Base-by-base conservation (phyloP, 179 eudicot species). In the Amaranthus tricolor region DNA sequence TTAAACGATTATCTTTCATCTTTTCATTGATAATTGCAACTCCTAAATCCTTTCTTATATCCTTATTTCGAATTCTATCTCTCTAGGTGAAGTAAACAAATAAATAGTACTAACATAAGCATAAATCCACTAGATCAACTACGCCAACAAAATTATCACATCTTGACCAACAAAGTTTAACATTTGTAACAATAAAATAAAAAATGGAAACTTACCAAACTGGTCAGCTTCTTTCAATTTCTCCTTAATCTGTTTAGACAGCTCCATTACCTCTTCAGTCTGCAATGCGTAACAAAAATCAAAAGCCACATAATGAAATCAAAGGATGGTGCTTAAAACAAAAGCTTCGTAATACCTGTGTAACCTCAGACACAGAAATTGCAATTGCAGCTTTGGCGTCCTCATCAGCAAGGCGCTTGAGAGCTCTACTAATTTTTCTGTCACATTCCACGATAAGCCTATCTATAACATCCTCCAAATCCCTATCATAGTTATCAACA, bases 331-430 rank as follows among this genome's bases (percentile, higher is more conserved):
- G 57, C 49, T 45, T 19, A 5, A 74, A 73, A 66, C 20, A 55
- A 9, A 21, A n/a, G 61, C 63, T 50, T 6, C 16, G 53, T 54
- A 49, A 50, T 82, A 93, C 99, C 93, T 84, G 92, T 16, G 99
- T 95, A 73, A 95, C 99, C 79, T 93, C 97, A 47, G 95, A 82
- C 68, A 95, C 99, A 7, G 97, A 93, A 24, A 95, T 93, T 12
- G 98, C 99, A 78, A 91, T 92, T 70, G 99, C 99, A 52, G 99
- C 99, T 84, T 90, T 95, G 77, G 99, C 99, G 81, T 93, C 99
- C 61, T 95, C 99, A 20, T 95, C 98, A 53, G 90, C 85, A 8
- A 95, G 95, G 69, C 99, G 97, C 83, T 89, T 95, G 68, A 95
- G 88, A 76, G 99, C 96, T 84, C 99, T 89, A n/a, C 80, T 75